Percentiles rank a stretch among this genome's conserved stretches.
Conservation (phyloP, 2,329 filamentous ascomycete genomes). For the Rugonectria rugulosa region DNA sequence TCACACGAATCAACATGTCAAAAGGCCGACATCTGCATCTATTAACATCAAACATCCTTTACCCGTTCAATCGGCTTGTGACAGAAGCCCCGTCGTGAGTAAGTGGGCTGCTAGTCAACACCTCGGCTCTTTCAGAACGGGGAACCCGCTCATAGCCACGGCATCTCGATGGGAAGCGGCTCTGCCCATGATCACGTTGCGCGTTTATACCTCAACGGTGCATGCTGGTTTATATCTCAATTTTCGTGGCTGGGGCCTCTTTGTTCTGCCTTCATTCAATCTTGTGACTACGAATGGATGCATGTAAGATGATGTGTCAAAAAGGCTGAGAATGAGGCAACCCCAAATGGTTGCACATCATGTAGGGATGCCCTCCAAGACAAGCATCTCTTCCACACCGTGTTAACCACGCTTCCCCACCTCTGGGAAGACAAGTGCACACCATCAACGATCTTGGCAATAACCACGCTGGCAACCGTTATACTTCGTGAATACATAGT, state of each 20-base stretch:
- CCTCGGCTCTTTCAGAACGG: conserved; percentile 30
- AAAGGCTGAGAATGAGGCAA: background rate
- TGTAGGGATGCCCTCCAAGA: background rate
- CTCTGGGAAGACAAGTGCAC: conserved; percentile 7
- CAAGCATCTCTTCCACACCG: background rate
- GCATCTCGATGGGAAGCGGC: conserved; percentile 4
- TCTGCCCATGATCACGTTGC: conserved; percentile 17
- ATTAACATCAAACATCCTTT: too few species aligned
- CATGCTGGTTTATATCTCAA: too few species aligned
- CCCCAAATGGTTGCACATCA: background rate
- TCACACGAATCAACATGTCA: too few species aligned
- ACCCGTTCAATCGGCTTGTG: background rate
- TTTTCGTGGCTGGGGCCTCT: background rate
- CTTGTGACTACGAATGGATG: background rate
- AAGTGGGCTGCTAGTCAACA: background rate
- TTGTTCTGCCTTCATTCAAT: conserved; percentile 5
- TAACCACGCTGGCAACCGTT: conserved; percentile 4
- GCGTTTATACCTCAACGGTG: conserved; percentile 10
- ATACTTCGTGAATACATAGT: too few species aligned
- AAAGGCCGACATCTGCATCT: too few species aligned
- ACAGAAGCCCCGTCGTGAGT: background rate
- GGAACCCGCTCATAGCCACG: conserved; percentile 24
- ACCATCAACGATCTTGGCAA: conserved; percentile 15
- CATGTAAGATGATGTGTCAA: background rate
- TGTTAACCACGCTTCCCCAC: background rate